Conservation (phyloP, 2,329 filamentous ascomycete genomes). For the Periconia digitata region DNA sequence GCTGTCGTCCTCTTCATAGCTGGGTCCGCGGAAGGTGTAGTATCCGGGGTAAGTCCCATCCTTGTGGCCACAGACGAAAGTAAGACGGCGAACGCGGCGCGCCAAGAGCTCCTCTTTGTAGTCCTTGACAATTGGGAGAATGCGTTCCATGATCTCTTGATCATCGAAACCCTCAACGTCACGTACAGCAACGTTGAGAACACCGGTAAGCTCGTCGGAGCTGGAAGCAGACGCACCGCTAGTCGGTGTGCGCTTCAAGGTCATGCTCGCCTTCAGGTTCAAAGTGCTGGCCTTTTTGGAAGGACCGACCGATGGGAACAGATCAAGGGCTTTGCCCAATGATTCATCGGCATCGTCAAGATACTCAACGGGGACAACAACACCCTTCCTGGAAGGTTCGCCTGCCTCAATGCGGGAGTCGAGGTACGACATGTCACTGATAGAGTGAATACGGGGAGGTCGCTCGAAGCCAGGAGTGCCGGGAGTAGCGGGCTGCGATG, state of each 20-base stretch:
- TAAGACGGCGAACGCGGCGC: conserved; percentile 83
- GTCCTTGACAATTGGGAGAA: conserved; percentile 73
- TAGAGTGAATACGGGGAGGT: conserved; percentile 80
- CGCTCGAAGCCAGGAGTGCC: conserved; percentile 68
- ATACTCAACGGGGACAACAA: conserved; percentile 90
- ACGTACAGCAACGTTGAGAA: conserved; percentile 88
- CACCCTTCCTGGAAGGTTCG: conserved; percentile 86
- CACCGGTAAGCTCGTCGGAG: conserved; percentile 81
- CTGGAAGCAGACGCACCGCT: conserved; percentile 47
- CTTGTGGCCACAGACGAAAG: conserved; percentile 93
- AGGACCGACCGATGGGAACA: conserved; percentile 64
- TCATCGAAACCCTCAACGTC: conserved; percentile 86
- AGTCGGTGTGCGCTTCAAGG: conserved; percentile 67
- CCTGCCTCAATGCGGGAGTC: conserved; percentile 63
- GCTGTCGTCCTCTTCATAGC: conserved; percentile 86
- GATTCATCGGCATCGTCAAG: conserved; percentile 92
- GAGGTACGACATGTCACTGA: conserved; percentile 95
- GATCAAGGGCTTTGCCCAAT: conserved; percentile 79
- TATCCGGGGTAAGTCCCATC: conserved; percentile 95
- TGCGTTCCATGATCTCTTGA: conserved; percentile 74
- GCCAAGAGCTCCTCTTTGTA: conserved; percentile 81
- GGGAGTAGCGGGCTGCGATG: conserved; percentile 73
- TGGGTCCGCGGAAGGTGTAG: conserved; percentile 95
- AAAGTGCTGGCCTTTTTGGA: conserved; percentile 56
- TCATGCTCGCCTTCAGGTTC: conserved; percentile 42